Conservation (phyloP, 441 rosid genomes). For the Euphorbia celastroides region DNA sequence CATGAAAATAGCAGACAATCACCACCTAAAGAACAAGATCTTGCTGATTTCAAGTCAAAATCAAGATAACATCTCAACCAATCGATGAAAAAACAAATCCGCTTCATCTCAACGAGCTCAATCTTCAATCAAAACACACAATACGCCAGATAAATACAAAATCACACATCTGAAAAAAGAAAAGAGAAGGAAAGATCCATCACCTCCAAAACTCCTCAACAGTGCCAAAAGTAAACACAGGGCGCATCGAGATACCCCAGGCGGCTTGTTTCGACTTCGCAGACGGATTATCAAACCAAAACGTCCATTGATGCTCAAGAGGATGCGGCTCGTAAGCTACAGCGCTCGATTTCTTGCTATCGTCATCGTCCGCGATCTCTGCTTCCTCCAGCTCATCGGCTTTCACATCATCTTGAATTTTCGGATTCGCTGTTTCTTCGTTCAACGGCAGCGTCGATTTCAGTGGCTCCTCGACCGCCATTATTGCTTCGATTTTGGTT, state of each 20-base stretch:
- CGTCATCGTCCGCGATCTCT: slow-evolving; percentile 38
- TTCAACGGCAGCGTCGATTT: slow-evolving; percentile 15
- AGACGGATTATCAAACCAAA: slow-evolving; percentile 75
- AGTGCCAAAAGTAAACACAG: slow-evolving; percentile 60
- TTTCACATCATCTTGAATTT: slow-evolving; percentile 19
- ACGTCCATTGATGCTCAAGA: slow-evolving; percentile 77
- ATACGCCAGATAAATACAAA: background rate
- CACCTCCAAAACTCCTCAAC: slow-evolving; percentile 89
- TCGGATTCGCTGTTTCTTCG: slow-evolving; percentile 32
- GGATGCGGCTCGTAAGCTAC: slow-evolving; percentile 43
- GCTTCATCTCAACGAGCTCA: background rate
- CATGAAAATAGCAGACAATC: background rate
- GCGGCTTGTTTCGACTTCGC: slow-evolving; percentile 47
- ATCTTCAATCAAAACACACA: background rate
- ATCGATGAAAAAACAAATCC: background rate
- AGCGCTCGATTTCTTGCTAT: slow-evolving; percentile 24
- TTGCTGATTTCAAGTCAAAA: background rate
- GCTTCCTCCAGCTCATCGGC: slow-evolving; percentile 63
- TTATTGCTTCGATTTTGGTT: slow-evolving; percentile 5
- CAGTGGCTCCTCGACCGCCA: slow-evolving; percentile 62
- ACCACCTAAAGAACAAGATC: background rate
- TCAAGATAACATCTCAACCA: background rate
- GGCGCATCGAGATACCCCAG: slow-evolving; percentile 77
- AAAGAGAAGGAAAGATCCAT: background rate
- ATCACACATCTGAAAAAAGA: background rate